A percentile compares a stretch with the other conserved stretches of the same genome.
Conservation (phyloP, 2,329 filamentous ascomycete species). For the Sordariomycetes sp. region DNA sequence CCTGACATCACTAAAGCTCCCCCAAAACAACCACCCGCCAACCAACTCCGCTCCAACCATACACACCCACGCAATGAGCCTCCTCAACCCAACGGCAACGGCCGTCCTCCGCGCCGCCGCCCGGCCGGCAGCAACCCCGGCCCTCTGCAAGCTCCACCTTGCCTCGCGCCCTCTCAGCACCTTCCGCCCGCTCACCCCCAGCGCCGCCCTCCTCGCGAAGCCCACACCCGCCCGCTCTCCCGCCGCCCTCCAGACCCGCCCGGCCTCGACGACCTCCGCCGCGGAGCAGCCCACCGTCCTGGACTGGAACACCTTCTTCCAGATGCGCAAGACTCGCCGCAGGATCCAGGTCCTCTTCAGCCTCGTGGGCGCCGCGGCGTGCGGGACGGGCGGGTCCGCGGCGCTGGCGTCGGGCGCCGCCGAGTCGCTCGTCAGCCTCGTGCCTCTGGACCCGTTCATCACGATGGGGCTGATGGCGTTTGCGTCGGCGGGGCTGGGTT, state of each 20-base stretch:
- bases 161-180: neutral
- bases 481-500: slow-evolving; percentile 67
- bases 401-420: slow-evolving; percentile 58
- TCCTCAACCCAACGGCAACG: slow-evolving; percentile 3
- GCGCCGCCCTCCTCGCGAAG: slow-evolving; percentile 7
- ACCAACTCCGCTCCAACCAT: neutral
- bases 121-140: neutral
- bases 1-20: slow-evolving; percentile 3
- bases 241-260: slow-evolving; percentile 9
- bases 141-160: neutral
- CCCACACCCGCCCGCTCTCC: slow-evolving; percentile 3
- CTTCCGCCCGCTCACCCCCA: slow-evolving; percentile 10
- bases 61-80: neutral
- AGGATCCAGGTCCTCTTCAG: slow-evolving; percentile 74
- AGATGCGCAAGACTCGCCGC: slow-evolving; percentile 72
- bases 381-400: slow-evolving; percentile 49
- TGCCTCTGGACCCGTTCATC: slow-evolving; percentile 80
- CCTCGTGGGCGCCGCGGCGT: slow-evolving; percentile 46
- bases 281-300: slow-evolving; percentile 28
- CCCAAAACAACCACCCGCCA: neutral
- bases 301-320: slow-evolving; percentile 89
- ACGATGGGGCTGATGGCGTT: slow-evolving; percentile 71
- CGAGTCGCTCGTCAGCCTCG: slow-evolving; percentile 54
- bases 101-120: slow-evolving; percentile 1
- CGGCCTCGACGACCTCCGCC: slow-evolving; percentile 10